A percentile compares a stretch with the other conserved stretches of the same genome.
These are phyloP conservation scores for Comarum palustre DNA, from an alignment of 306 rosid species.

Conservation along the genomic window DNA sequence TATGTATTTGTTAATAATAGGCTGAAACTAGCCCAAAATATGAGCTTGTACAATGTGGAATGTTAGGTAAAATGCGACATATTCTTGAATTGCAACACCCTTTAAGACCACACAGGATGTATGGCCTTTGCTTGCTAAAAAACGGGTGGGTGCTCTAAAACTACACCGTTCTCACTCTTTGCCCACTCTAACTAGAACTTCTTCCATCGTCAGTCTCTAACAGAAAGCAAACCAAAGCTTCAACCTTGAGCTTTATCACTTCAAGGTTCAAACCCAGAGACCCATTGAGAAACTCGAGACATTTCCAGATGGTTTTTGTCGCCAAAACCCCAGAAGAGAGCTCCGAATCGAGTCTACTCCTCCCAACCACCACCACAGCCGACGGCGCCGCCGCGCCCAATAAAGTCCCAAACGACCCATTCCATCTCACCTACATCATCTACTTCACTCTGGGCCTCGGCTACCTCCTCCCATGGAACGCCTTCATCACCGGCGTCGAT, in stretches of 20 bases:
- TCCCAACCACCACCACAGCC: conserved; percentile 12
- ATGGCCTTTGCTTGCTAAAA: too few relatives aligned
- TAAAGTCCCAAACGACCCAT: conserved; percentile 50
- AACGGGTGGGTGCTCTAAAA: too few relatives aligned
- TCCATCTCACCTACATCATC: conserved; percentile 59
- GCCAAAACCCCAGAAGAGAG: conserved; percentile 10
- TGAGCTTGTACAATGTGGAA: too few relatives aligned
- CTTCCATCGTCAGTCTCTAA: background rate
- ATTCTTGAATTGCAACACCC: too few relatives aligned
- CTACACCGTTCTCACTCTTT: background rate
- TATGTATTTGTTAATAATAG: too few relatives aligned
- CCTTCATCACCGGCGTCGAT: conserved; percentile 86
- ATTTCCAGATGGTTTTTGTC: conserved; percentile 26
- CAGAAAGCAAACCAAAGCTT: background rate
- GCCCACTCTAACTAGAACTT: background rate
- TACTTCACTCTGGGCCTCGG: conserved; percentile 73
- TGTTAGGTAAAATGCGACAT: too few relatives aligned
- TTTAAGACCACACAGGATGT: too few relatives aligned
- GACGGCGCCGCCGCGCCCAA: background rate
- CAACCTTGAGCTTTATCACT: background rate
- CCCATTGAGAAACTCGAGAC: conserved; percentile 4
- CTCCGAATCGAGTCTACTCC: conserved; percentile 33
- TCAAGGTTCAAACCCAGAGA: background rate
- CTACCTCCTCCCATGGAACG: conserved; percentile 91
- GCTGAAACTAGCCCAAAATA: too few relatives aligned